Conservation (phyloP, 306 rosid genomes). For the Prunus mira region DNA sequence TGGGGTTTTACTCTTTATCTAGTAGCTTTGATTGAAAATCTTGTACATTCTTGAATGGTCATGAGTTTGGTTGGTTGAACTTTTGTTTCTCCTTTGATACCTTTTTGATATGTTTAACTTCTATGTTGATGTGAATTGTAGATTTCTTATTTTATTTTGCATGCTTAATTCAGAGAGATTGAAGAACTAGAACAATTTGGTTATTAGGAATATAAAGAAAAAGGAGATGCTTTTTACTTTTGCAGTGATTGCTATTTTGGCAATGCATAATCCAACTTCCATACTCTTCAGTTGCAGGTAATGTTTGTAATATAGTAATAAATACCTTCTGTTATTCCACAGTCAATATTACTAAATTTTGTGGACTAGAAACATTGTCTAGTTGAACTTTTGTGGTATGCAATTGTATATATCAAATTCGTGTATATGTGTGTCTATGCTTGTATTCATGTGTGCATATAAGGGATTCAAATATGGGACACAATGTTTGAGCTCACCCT, state of each 20-base stretch:
- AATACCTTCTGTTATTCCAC: conserved; percentile 1
- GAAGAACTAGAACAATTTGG: neutral
- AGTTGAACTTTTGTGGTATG: neutral
- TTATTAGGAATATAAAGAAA: neutral
- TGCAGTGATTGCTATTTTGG: neutral
- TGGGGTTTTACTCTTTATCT: too few relatives aligned
- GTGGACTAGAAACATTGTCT: neutral
- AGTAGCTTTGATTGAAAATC: too few relatives aligned
- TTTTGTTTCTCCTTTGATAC: neutral
- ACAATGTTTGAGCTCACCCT: neutral
- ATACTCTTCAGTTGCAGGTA: conserved; percentile 93
- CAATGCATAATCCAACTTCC: neutral
- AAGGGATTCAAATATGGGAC: neutral
- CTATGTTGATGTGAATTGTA: neutral
- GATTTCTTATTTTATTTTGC: neutral
- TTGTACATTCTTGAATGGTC: neutral
- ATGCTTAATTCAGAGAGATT: neutral
- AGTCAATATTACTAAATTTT: neutral
- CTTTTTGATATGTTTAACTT: neutral
- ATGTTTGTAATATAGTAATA: conserved; percentile 11
- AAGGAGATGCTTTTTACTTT: neutral
- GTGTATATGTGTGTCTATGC: neutral
- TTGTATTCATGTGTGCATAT: neutral
- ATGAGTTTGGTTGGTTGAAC: neutral
- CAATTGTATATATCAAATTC: neutral